phyloP scores from a whole-genome alignment of 352 stramenopile species.

The Phytophthora cactorum region DNA sequence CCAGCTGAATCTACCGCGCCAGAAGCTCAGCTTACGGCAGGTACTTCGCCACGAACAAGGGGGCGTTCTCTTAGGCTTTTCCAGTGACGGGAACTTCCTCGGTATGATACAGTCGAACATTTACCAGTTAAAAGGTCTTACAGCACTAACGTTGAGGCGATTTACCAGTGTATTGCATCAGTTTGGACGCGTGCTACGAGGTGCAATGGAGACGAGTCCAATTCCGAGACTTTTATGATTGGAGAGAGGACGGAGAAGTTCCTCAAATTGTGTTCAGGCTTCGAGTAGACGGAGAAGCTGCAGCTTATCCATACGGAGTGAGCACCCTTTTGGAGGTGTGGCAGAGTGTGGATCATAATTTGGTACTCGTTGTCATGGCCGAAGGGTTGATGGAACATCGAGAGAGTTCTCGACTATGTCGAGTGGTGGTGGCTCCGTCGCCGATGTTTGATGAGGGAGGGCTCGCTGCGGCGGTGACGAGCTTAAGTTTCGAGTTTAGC shows the following conservation, averaged over 20 bases:
- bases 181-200: constrained; percentile 41
- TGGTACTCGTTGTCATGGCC: constrained; percentile 54
- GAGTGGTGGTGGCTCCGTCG: constrained; percentile 55
- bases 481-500: constrained; percentile 48
- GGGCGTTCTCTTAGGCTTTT: constrained; percentile 72
- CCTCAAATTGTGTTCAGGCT: constrained; percentile 24
- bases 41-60: constrained; percentile 53
- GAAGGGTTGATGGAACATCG: constrained; percentile 29
- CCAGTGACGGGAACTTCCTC: constrained; percentile 66
- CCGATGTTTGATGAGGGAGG: constrained; percentile 25
- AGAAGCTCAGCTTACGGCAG: constrained; percentile 26
- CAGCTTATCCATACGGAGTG: constrained; percentile 17
- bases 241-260: constrained; percentile 12
- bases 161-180: constrained; percentile 56
- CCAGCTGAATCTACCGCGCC: constrained; percentile 9
- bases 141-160: background rate
- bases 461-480: constrained; percentile 19
- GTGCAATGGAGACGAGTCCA: constrained; percentile 58
- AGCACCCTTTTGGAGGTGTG: constrained; percentile 53
- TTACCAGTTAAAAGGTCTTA: background rate
- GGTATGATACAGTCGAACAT: constrained; percentile 29
- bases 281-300: constrained; percentile 20
- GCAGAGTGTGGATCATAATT: constrained; percentile 56
- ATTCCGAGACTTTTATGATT: constrained; percentile 19
- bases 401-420: constrained; percentile 36